A percentile compares a stretch with the other conserved stretches of the same genome.
These are phyloP conservation scores for Auriscalpium vulgare DNA, from an alignment of 768 basidiomycete genomes.

Conservation along the genomic window DNA sequence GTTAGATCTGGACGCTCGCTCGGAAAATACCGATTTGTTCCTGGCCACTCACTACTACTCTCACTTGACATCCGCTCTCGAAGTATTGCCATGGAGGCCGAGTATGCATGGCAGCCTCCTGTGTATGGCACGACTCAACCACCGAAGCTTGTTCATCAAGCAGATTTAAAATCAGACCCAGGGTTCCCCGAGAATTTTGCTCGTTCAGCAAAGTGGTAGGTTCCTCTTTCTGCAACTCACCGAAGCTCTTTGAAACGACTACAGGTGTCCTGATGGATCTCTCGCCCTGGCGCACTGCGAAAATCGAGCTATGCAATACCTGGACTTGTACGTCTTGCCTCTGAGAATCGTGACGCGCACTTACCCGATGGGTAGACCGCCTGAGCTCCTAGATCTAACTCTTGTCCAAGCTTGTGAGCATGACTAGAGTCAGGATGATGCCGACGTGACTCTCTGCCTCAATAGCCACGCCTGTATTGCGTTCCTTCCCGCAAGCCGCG, in stretches of 20 bases:
- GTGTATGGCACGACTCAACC: constrained; percentile 5
- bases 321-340: constrained; percentile 35
- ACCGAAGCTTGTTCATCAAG: constrained; percentile 1
- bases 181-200: constrained; percentile 12
- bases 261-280: constrained; percentile 73
- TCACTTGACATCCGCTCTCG: too few relatives aligned
- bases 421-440: background rate
- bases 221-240: background rate
- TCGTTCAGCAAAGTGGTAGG: constrained; percentile 14
- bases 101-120: constrained; percentile 7
- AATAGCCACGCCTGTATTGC: too few relatives aligned
- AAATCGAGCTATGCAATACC: constrained; percentile 53
- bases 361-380: background rate
- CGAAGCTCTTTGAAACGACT: background rate
- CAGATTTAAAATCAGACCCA: constrained; percentile 2
- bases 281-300: constrained; percentile 63
- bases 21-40: too few relatives aligned
- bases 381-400: background rate
- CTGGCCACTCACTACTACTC: too few relatives aligned
- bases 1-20: too few relatives aligned
- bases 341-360: background rate
- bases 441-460: too few relatives aligned
- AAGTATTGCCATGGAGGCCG: too few relatives aligned
- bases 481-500: constrained; percentile 39
- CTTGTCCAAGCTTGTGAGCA: constrained; percentile 1